Evolutionary conservation across 345 rosid genomes (phyloP).

Genomic region (Hibiscus syriacus): DNA sequence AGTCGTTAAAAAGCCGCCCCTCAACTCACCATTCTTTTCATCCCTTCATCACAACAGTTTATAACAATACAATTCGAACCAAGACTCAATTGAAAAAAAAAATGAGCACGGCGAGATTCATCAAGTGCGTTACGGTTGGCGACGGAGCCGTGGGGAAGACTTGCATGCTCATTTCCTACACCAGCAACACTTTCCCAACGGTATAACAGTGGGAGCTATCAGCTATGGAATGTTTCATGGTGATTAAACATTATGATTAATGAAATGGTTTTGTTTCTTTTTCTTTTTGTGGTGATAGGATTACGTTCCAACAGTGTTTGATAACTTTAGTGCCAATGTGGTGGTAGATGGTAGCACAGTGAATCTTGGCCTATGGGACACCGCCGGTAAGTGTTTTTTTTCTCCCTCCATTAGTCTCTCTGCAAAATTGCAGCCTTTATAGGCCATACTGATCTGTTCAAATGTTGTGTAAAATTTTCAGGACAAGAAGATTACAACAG

Average conservation of each 20-base stretch:
- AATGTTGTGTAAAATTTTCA: constrained; percentile 10
- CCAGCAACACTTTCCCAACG: constrained; percentile 73
- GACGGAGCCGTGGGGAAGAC: constrained; percentile 87
- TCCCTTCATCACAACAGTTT: background rate
- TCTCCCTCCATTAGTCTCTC: background rate
- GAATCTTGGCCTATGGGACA: constrained; percentile 54
- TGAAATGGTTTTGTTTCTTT: background rate
- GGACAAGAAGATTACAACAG: constrained; percentile 88
- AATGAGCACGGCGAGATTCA: constrained; percentile 69
- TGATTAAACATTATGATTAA: background rate
- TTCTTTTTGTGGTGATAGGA: constrained; percentile 22
- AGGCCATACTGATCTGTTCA: no score
- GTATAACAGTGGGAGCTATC: constrained; percentile 18
- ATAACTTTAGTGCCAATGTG: constrained; percentile 63
- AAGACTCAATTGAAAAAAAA: background rate
- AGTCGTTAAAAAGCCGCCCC: constrained; percentile 20
- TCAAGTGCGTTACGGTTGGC: constrained; percentile 78
- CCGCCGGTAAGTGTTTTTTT: constrained; percentile 41
- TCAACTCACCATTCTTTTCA: background rate
- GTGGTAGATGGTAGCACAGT: constrained; percentile 56
- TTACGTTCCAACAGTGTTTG: constrained; percentile 60
- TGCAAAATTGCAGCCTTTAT: background rate
- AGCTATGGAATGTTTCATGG: background rate
- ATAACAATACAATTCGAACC: background rate
- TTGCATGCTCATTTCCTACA: constrained; percentile 78